phyloP scores from a whole-genome alignment of 2,329 filamentous ascomycete genomes.

The Hypomyces perniciosus region DNA sequence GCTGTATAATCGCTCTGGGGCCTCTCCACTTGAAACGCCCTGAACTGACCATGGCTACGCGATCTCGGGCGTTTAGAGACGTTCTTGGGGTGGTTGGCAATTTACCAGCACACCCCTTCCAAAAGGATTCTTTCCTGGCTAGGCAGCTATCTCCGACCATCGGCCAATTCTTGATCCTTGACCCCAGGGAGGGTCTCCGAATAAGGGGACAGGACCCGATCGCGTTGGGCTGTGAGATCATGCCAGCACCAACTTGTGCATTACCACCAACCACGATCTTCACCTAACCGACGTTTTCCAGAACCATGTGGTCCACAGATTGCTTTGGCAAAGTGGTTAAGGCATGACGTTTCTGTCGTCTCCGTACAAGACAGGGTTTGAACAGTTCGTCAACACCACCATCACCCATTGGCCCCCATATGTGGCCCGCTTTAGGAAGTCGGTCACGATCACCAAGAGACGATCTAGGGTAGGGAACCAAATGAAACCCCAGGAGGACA shows the following conservation, averaged over 20 bases:
- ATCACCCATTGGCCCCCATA: no score
- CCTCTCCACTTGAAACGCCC: no score
- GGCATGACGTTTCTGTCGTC: background rate
- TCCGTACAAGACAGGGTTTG: no score
- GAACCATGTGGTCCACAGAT: background rate
- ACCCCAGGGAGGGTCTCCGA: no score
- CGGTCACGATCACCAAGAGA: no score
- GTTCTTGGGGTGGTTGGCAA: slow-evolving; percentile 3
- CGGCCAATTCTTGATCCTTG: background rate
- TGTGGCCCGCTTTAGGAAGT: no score
- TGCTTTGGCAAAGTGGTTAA: no score
- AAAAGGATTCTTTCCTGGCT: slow-evolving; percentile 3
- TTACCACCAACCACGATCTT: background rate
- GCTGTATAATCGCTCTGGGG: no score
- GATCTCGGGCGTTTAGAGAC: background rate
- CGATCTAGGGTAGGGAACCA: background rate
- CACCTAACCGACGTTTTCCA: background rate
- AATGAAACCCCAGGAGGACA: background rate
- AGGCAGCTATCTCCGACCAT: slow-evolving; percentile 7
- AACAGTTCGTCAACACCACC: no score
- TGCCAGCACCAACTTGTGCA: background rate
- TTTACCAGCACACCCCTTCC: background rate
- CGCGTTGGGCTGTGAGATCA: background rate
- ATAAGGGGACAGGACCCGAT: background rate
- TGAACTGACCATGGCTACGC: no score